Evolutionary conservation across 768 basidiomycete species (phyloP).

Genomic region (Phylloporus rhodoxanthus): DNA sequence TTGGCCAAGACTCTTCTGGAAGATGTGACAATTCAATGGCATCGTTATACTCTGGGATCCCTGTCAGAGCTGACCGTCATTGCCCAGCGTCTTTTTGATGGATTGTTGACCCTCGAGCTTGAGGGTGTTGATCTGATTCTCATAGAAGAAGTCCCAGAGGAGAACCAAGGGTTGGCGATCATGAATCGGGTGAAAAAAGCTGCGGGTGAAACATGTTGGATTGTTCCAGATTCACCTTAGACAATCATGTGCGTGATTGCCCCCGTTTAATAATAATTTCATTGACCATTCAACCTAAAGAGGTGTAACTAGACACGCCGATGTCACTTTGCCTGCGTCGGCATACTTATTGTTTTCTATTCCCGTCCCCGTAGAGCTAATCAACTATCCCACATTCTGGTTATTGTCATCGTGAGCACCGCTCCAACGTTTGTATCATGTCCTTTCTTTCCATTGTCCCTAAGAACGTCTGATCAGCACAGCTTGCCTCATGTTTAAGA

Average conservation of each 20-base stretch:
- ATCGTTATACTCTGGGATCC: conserved; percentile 46
- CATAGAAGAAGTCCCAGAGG: conserved; percentile 78
- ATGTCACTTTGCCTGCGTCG: not conserved
- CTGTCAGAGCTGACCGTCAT: conserved; percentile 55
- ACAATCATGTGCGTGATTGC: conserved; percentile 12
- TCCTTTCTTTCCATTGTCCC: not conserved
- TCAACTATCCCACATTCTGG: not conserved
- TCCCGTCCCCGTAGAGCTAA: not conserved
- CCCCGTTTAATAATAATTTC: not conserved
- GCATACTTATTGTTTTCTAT: not conserved
- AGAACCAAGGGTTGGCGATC: conserved; percentile 80
- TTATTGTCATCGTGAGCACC: not conserved
- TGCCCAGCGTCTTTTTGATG: conserved; percentile 83
- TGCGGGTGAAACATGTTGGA: conserved; percentile 51
- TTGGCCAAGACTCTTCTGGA: conserved; percentile 27
- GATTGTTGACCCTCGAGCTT: conserved; percentile 72
- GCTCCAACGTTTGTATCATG: not conserved
- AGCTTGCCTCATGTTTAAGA: conserved; percentile 7
- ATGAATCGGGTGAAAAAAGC: conserved; percentile 95
- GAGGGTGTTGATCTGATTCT: conserved; percentile 76
- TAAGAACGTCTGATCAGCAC: not conserved
- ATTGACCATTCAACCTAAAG: not conserved
- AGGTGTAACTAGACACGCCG: not conserved
- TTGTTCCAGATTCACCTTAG: conserved; percentile 15
- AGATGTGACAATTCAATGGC: conserved; percentile 46